Evolutionary conservation across 306 rosid genomes (phyloP), one percentile per base, ranked within the genome.

Genomic region (Purshia tridentata): DNA sequence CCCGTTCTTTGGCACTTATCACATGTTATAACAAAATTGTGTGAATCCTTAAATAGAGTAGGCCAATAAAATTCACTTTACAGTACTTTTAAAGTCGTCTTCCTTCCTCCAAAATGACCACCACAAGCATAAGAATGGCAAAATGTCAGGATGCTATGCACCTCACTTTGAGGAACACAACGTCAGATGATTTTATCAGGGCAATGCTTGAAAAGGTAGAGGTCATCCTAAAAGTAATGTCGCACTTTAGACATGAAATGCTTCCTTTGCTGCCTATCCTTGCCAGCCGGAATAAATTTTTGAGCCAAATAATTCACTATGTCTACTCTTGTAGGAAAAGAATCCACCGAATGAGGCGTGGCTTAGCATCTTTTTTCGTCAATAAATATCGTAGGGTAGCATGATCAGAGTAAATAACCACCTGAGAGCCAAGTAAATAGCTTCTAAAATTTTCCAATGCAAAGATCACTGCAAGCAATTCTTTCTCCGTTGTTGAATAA

Each of bases 31-130:
- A 35, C 44, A 5, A 67, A 45, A 0, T 12, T 8, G 12, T 45
- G 46, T 6, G 71, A 56, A 48, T 67, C 53, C 14, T 67, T 67
- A 23, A 67, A 67, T 19, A 69, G 51, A 6, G 12, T 20, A 18
- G 61, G 73, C 73, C 48, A 69, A 51, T 29, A 69, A 37, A 69
- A 51, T 5, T 61, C 29, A 50, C 48, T 22, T 4, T 69, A 9
- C 6, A 69, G 61, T 22, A 51, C 73, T 48, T 69, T 69, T 5
- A 35, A 14, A 13, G 73, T 13, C 4, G 57, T 69, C 19, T n/a
- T 4, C 20, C 15, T 50, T 23, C 8, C 37, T 1, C 54, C 71
- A 46, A 46, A 47, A 10, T 45, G 54, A 44, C 56, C 42, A 0
- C 55, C 73, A 15, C 61, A 69, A 42, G 73, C 20, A 23, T 69